Base-by-base conservation (phyloP, 176 grass and related monocot genomes). In the Melocanna baccifera region DNA sequence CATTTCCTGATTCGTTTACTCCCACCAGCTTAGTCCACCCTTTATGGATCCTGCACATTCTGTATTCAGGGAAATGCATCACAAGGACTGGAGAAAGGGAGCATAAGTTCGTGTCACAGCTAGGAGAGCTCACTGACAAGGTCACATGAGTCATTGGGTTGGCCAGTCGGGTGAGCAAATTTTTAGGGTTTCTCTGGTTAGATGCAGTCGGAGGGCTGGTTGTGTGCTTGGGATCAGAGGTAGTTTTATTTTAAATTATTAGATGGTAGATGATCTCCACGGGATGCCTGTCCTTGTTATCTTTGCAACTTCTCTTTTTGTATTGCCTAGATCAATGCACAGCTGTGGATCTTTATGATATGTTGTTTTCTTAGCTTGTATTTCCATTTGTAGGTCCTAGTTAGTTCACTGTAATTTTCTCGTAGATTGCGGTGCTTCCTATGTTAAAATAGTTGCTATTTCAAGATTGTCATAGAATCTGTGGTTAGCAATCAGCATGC, bases 61-160 rank as follows among this genome's bases (percentile, higher is more conserved):
- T 85, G 15, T 71, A 71, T 82, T 52, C 82, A 88, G 81, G 85
- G 86, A 59, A 67, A 81, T 82, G 67, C 67, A 57, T 53, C 37
- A 15, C 74, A 79, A 79, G 78, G 88, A 73, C 5, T 63, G 76
- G 86, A 85, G 81, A 82, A 91, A 61, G 30, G 82, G 78, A 91
- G 43, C 75, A 53, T 75, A 77, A 85, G 67, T 73, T 67, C 13
- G 77, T 50, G 58, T 71, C 73, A 72, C 86, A 91, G 62, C 66
- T 87, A 84, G 77, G 78, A 88, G 23, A 46, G 59, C 66, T 77
- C 64, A 65, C 82, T 82, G 86, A 77, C 71, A 66, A 75, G 55
- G 43, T 65, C 68, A 71, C 11, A 64, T 32, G 65, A 69, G 70
- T 63, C 65, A 51, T 69, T 72, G 81, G 85, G 85, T 91, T 80